Evolutionary conservation across 1,284 basidiomycete species (phyloP).

Genomic region (Cutaneotrichosporon sp.): DNA sequence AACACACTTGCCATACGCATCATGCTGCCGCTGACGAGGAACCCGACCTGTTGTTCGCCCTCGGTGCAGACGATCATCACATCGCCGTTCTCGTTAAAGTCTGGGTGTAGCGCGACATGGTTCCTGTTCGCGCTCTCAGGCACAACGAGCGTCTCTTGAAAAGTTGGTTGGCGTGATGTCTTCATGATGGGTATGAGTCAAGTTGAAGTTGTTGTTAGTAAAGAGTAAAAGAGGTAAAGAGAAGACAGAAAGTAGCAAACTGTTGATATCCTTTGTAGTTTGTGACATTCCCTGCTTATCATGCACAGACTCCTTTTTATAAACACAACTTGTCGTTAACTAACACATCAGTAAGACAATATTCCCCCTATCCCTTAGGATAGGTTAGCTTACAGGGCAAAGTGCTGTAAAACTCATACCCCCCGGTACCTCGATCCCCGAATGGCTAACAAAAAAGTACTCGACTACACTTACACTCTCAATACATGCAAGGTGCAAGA

Average conservation of each 20-base stretch:
- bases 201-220: neutral
- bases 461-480: too few species aligned
- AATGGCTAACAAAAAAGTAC: too few species aligned
- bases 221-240: too few species aligned
- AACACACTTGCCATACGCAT: conserved; percentile 23
- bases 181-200: neutral
- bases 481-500: too few species aligned
- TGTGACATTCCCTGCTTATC: neutral
- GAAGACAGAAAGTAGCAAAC: neutral
- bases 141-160: neutral
- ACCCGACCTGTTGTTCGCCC: conserved; percentile 17
- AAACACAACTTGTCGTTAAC: too few species aligned
- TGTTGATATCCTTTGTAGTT: conserved; percentile 6
- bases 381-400: too few species aligned
- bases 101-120: conserved; percentile 19
- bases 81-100: conserved; percentile 22
- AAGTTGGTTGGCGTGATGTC: neutral
- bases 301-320: neutral
- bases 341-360: too few species aligned
- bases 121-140: neutral
- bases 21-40: conserved; percentile 23
- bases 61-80: conserved; percentile 20
- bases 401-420: too few species aligned
- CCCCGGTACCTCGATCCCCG: too few species aligned
- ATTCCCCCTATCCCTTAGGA: too few species aligned